Evolutionary conservation across 225 moss, liverwort and hornwort genomes (phyloP), one percentile per base, ranked within the genome.

Genomic region (Asterella californica): DNA sequence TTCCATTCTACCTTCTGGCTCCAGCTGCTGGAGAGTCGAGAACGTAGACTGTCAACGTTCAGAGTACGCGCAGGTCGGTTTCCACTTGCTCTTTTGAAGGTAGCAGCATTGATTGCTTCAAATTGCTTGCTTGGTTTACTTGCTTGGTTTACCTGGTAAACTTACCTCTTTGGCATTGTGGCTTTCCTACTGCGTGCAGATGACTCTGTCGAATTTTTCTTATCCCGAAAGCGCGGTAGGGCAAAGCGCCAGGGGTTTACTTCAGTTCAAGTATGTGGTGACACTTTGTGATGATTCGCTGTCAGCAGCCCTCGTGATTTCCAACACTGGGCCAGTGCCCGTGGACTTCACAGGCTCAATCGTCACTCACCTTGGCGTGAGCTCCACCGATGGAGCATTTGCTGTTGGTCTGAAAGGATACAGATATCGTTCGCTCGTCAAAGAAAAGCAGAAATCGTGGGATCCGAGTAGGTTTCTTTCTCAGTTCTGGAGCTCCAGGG

Each of bases 181-280:
- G n/a, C 42, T 42, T 42, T 42, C 42, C 42, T 42, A 42, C 42
- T 57, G 45, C 18, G 61, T 65, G 37, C 80, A 96, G 96, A 76
- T 94, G 33, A 87, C 76, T 0, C 54, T 96, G 48, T 82, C 79
- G 0, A 90, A 85, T 24, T 79, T 80, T 29, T 83, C 82, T 0
- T 52, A 73, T 19, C 74, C 53, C 42, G 81, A 74, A 55, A 46
- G 62, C 3, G 61, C 46, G 21, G 34, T 70, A 19, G n/a, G 37
- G 32, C 14, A 65, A 77, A 53, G 57, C 1, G 18, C 11, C 12
- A 78, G 79, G 22, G 73, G 61, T 5, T 57, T 74, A 17, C 67
- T 96, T 61, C 74, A 90, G 50, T 83, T 93, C 82, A 87, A 86
- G 72, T 96, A 96, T 66, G 82, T 94, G 80, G 70, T 97, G 49